Percentiles rank a stretch among this genome's conserved stretches.
phyloP scores from a whole-genome alignment of 73 alveolate species.

The Diophrys sp. region DNA sequence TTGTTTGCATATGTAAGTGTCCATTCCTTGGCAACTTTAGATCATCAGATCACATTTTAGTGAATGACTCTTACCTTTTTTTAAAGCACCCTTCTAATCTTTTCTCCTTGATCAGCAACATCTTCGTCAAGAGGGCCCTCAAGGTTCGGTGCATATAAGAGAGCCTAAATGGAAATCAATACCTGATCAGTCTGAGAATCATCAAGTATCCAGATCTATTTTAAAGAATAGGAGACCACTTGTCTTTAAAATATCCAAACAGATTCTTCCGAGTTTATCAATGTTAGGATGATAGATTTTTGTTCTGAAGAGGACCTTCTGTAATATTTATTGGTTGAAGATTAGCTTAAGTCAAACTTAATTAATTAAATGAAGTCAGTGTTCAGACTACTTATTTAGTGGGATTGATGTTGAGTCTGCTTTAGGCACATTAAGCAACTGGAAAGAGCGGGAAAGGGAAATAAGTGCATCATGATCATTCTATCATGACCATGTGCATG shows the following conservation, averaged over 20 bases:
- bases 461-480: conserved; percentile 85
- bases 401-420: too few species aligned
- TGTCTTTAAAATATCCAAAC: conserved; percentile 84
- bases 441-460: too few species aligned
- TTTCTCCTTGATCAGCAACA: conserved; percentile 80
- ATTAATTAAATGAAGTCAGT: too few species aligned
- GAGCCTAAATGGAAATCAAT: conserved; percentile 74
- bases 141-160: conserved; percentile 82
- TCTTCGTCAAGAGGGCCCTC: conserved; percentile 88
- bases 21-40: conserved; percentile 77
- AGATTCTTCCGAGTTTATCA: conserved; percentile 88
- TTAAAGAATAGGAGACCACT: conserved; percentile 89
- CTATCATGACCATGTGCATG: conserved; percentile 81
- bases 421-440: too few species aligned
- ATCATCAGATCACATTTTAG: too few species aligned
- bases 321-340: not conserved
- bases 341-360: conserved; percentile 65
- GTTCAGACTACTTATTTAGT: too few species aligned
- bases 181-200: conserved; percentile 13
- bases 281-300: conserved; percentile 90
- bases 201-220: conserved; percentile 64
- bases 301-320: conserved; percentile 68
- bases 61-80: conserved; percentile 35
- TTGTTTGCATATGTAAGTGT: conserved; percentile 64
- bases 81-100: conserved; percentile 79